Evolutionary conservation across 768 basidiomycete species (phyloP).

Genomic region (Mycena albidolilacea): DNA sequence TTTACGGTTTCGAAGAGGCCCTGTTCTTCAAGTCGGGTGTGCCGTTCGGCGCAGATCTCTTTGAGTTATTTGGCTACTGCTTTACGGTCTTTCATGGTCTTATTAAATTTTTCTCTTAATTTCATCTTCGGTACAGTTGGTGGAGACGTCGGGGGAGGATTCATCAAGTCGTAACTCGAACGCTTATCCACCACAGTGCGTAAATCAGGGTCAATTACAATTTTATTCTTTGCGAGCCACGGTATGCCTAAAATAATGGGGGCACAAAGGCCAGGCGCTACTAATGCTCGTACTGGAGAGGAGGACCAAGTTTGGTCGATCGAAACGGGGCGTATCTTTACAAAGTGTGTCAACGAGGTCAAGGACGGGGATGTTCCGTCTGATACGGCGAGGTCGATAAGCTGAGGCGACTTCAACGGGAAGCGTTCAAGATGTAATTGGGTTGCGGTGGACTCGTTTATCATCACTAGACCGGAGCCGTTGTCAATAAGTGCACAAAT

Average conservation of each 20-base stretch:
- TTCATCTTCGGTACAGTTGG: too few species aligned
- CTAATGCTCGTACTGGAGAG: not conserved
- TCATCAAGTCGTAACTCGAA: too few species aligned
- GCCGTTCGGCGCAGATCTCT: too few species aligned
- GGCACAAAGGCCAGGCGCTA: conserved; percentile 5
- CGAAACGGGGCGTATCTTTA: not conserved
- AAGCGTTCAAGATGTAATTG: not conserved
- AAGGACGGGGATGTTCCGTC: too few species aligned
- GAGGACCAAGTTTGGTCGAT: not conserved
- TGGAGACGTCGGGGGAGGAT: too few species aligned
- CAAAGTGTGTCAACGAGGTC: not conserved
- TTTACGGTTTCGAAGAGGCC: too few species aligned
- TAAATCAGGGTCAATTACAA: not conserved
- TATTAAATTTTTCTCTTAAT: too few species aligned
- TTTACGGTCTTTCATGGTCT: too few species aligned
- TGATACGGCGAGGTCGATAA: not conserved
- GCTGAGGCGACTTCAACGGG: not conserved
- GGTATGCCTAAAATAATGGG: conserved; percentile 5
- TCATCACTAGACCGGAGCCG: conserved; percentile 16
- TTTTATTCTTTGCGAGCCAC: not conserved
- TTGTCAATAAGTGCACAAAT: conserved; percentile 22
- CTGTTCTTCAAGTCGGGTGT: too few species aligned
- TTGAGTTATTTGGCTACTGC: too few species aligned
- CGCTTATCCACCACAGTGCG: conserved; percentile 3
- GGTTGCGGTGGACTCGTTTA: not conserved